Percentiles rank a stretch among this genome's conserved stretches.
phyloP scores from a whole-genome alignment of 2,329 filamentous ascomycete genomes.

The Xylariales sp. region DNA sequence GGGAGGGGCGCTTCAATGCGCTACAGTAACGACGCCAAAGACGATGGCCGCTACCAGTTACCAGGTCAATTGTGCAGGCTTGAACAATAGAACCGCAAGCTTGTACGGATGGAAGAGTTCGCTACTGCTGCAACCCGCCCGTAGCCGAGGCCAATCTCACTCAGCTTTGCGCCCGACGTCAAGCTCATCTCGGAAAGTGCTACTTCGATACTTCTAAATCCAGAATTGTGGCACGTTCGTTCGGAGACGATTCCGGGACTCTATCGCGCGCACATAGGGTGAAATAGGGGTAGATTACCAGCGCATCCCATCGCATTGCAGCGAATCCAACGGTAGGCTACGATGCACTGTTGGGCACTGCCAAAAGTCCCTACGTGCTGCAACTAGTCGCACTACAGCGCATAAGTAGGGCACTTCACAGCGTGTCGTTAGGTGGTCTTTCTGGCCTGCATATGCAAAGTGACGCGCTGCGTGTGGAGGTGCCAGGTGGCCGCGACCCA shows the following conservation, averaged over 20 bases:
- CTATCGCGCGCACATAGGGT: not conserved
- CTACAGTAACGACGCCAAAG: no score
- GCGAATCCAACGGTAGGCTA: slow-evolving; percentile 5
- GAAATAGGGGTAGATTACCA: slow-evolving; percentile 2
- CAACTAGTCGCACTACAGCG: not conserved
- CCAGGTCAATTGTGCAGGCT: no score
- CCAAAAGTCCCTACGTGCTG: not conserved
- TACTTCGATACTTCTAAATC: not conserved
- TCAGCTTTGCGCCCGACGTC: not conserved
- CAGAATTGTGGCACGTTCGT: not conserved
- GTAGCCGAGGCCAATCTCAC: no score
- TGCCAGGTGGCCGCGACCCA: not conserved
- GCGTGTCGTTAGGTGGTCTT: not conserved
- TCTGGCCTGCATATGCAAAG: slow-evolving; percentile 6
- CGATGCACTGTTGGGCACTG: not conserved
- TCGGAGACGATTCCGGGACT: not conserved
- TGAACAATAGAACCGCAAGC: no score
- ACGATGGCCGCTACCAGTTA: no score
- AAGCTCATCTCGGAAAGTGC: not conserved
- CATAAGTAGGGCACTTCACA: not conserved
- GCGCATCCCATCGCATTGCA: slow-evolving; percentile 5
- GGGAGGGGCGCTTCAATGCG: no score
- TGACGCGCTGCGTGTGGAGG: not conserved
- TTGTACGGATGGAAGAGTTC: no score
- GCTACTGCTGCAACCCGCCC: no score